phyloP scores from a whole-genome alignment of 495 filamentous ascomycete species.

The Tuber melanosporum region DNA sequence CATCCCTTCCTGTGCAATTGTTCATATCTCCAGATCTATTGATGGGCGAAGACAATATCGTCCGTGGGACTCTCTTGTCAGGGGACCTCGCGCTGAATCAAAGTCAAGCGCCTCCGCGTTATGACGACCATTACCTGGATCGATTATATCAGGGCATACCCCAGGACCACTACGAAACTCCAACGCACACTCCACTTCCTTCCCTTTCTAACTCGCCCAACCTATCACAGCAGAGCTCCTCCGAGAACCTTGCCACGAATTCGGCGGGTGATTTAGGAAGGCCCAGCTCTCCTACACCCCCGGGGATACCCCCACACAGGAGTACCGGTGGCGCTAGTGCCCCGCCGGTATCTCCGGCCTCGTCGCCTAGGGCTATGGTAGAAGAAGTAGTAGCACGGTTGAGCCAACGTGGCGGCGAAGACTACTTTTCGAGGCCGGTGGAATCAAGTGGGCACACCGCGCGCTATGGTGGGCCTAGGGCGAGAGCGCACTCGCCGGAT shows the following conservation, averaged over 20 bases:
- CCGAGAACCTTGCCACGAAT: constrained; percentile 62
- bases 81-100: constrained; percentile 43
- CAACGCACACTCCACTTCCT: constrained; percentile 57
- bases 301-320: constrained; percentile 18
- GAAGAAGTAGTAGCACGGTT: constrained; percentile 24
- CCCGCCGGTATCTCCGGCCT: constrained; percentile 5
- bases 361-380: constrained; percentile 7
- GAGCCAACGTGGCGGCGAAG: constrained; percentile 5
- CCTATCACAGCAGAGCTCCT: constrained; percentile 68
- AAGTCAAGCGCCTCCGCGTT: constrained; percentile 71
- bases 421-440: constrained; percentile 27
- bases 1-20: constrained; percentile 75
- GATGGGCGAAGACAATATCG: constrained; percentile 66
- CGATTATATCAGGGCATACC: constrained; percentile 82
- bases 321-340: neutral
- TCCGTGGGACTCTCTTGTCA: constrained; percentile 50
- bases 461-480: constrained; percentile 16
- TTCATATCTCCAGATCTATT: constrained; percentile 90
- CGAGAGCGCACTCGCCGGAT: constrained; percentile 29
- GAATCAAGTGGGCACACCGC: constrained; percentile 7
- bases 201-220: constrained; percentile 73
- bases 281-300: constrained; percentile 14
- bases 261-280: constrained; percentile 32
- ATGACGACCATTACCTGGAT: constrained; percentile 80
- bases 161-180: constrained; percentile 67